These are phyloP conservation scores for Stropharia rugosoannulata DNA, from an alignment of 768 basidiomycete species.

Conservation along the genomic window DNA sequence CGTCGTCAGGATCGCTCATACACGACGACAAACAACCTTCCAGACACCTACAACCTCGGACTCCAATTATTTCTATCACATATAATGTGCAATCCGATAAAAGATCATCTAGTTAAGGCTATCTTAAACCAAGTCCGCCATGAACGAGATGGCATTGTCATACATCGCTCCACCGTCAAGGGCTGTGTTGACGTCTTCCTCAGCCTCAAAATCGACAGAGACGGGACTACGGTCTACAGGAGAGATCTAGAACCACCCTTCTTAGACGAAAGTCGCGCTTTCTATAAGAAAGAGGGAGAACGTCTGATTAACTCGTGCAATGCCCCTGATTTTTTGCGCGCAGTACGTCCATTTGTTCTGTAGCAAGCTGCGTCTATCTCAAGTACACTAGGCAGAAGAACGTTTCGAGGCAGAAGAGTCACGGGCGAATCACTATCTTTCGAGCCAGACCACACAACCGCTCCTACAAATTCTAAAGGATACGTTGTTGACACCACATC, in stretches of 20 bases:
- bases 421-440: conserved; percentile 84
- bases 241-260: conserved; percentile 82
- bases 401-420: conserved; percentile 83
- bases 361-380: conserved; percentile 11
- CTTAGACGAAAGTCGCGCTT: conserved; percentile 71
- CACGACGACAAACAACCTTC: conserved; percentile 70
- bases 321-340: conserved; percentile 76
- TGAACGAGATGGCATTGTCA: conserved; percentile 88
- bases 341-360: conserved; percentile 46
- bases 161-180: conserved; percentile 89
- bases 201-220: conserved; percentile 54
- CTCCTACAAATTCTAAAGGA: conserved; percentile 77
- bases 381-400: conserved; percentile 61
- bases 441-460: conserved; percentile 65
- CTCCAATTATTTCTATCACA: conserved; percentile 78
- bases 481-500: conserved; percentile 74
- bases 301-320: conserved; percentile 72
- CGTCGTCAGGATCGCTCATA: conserved; percentile 83
- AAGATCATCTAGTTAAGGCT: conserved; percentile 78
- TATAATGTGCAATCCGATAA: conserved; percentile 80
- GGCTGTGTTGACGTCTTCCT: conserved; percentile 86
- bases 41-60: conserved; percentile 80
- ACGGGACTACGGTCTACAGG: conserved; percentile 69
- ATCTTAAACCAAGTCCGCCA: conserved; percentile 84
- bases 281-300: conserved; percentile 77